phyloP scores from a whole-genome alignment of 83 land plant species.

The Thuja plicata region DNA sequence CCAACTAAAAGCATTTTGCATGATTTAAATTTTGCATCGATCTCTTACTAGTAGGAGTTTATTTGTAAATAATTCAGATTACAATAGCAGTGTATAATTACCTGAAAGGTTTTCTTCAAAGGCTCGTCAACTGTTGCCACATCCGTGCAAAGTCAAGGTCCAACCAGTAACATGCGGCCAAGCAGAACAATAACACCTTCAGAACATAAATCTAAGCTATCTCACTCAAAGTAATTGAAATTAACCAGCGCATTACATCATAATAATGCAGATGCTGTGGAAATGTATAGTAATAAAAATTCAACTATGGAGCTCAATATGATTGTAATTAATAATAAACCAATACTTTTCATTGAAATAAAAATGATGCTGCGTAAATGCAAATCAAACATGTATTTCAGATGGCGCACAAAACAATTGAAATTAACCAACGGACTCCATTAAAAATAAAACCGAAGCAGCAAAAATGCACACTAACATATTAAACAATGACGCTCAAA shows the following conservation, averaged over 20 bases:
- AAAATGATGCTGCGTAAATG: background rate
- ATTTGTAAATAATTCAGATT: background rate
- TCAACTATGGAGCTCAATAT: no score
- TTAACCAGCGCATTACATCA: no score
- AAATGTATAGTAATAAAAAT: no score
- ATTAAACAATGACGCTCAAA: background rate
- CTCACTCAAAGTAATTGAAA: no score
- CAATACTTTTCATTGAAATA: background rate
- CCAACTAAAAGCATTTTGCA: background rate
- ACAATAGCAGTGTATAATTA: background rate
- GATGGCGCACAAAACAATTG: background rate
- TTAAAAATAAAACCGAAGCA: background rate
- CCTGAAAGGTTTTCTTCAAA: constrained; percentile 10
- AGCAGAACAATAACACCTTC: background rate
- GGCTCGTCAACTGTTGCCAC: constrained; percentile 11
- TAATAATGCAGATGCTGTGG: no score
- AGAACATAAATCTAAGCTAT: background rate
- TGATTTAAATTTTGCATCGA: background rate
- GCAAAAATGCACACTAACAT: no score
- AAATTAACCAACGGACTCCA: background rate
- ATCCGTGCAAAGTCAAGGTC: background rate
- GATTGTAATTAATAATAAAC: background rate
- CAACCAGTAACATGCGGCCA: background rate
- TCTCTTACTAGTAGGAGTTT: background rate
- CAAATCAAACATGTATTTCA: background rate